Percentiles rank a stretch among this genome's conserved stretches.
These are phyloP conservation scores for Megacollybia platyphylla DNA, from an alignment of 1,284 basidiomycete species.

Conservation along the genomic window DNA sequence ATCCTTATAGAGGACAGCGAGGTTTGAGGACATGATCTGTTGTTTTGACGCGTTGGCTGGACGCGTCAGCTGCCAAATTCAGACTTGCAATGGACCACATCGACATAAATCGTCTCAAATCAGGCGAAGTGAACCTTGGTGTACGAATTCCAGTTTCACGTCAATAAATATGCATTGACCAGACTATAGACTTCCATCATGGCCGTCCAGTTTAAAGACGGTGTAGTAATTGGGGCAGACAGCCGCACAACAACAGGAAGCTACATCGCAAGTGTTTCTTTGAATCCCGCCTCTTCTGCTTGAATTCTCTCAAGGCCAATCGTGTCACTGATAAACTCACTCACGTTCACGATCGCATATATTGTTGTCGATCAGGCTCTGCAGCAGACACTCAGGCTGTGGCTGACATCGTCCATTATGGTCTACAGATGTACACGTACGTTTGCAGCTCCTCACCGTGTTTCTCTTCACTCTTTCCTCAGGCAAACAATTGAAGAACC, in stretches of 20 bases:
- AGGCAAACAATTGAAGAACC: conserved; percentile 65
- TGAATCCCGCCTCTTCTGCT: conserved; percentile 2
- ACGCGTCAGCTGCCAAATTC: conserved; percentile 8
- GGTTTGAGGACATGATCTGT: conserved; percentile 23
- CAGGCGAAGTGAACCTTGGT: conserved; percentile 89
- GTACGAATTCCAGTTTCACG: conserved; percentile 33
- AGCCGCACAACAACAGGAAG: conserved; percentile 93
- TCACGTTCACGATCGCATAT: conserved; percentile 93
- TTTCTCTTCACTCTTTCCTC: conserved; percentile 3
- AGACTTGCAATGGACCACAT: conserved; percentile 47
- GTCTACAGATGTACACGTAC: conserved; percentile 73
- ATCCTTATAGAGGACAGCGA: conserved; percentile 50
- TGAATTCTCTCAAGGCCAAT: conserved; percentile 58
- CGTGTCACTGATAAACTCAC: conserved; percentile 99
- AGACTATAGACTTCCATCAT: conserved; percentile 86
- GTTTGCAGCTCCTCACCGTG: conserved; percentile 11
- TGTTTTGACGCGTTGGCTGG: conserved; percentile 50
- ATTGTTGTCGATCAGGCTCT: conserved; percentile 97
- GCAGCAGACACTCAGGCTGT: conserved; percentile 97
- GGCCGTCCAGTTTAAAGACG: conserved; percentile 94
- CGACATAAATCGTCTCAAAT: conserved; percentile 72
- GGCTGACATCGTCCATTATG: conserved; percentile 86
- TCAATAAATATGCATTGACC: conserved; percentile 3
- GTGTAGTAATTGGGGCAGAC: conserved; percentile 95
- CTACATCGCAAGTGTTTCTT: conserved; percentile 66